phyloP scores from a whole-genome alignment of 2,329 filamentous ascomycete species.

The Trematosphaeria pertusa region DNA sequence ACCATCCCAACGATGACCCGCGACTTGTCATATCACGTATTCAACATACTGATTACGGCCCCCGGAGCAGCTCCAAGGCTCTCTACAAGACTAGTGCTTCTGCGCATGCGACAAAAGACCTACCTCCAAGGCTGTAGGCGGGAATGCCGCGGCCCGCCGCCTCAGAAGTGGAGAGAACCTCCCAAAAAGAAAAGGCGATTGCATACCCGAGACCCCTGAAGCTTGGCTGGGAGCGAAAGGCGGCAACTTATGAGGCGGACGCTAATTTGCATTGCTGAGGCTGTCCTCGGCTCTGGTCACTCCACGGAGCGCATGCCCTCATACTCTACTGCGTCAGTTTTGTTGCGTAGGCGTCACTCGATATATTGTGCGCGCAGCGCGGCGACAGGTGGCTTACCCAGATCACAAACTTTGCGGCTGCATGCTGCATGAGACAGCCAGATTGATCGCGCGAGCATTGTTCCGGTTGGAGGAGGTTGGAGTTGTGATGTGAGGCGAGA shows the following conservation, averaged over 20 bases:
- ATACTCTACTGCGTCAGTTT: constrained; percentile 3
- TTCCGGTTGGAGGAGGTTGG: constrained; percentile 24
- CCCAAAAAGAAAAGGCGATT: constrained; percentile 19
- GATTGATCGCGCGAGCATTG: constrained; percentile 20
- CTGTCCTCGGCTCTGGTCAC: constrained; percentile 22
- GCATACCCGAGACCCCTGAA: constrained; percentile 7
- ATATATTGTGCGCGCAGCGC: constrained; percentile 31
- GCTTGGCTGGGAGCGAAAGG: too few species aligned
- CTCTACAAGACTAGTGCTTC: constrained; percentile 16
- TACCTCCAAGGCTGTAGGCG: constrained; percentile 17
- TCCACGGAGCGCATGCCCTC: constrained; percentile 1
- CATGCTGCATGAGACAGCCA: constrained; percentile 29
- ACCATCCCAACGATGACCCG: constrained; percentile 11
- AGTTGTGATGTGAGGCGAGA: constrained; percentile 39
- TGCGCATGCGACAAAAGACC: constrained; percentile 41
- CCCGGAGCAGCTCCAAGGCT: constrained; percentile 9
- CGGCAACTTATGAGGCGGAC: too few species aligned
- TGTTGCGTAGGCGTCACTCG: constrained; percentile 24
- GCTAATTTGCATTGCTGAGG: too few species aligned
- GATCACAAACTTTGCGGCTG: constrained; percentile 31
- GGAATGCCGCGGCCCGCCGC: too few species aligned
- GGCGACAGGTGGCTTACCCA: constrained; percentile 34
- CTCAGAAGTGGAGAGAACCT: constrained; percentile 20
- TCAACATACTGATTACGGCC: constrained; percentile 4
- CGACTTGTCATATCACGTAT: constrained; percentile 7